These are phyloP conservation scores for Parastagonospora avenae DNA, from an alignment of 2,329 filamentous ascomycete species.

Conservation along the genomic window DNA sequence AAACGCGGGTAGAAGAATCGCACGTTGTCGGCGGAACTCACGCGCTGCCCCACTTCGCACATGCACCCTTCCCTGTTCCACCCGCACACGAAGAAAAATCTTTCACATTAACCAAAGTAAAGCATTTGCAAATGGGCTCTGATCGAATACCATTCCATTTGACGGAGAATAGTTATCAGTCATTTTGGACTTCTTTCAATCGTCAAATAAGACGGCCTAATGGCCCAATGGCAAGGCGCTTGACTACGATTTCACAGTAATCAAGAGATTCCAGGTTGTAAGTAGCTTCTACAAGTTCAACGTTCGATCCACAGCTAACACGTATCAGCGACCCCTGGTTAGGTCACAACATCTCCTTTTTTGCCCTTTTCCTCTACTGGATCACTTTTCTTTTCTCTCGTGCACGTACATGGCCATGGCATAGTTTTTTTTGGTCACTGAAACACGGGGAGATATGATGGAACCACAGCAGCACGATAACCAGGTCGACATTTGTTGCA, in stretches of 20 bases:
- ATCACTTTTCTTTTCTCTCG: too few species aligned
- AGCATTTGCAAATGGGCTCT: not conserved
- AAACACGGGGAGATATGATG: too few species aligned
- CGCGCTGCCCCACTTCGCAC: too few species aligned
- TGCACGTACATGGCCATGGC: too few species aligned
- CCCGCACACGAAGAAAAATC: not conserved
- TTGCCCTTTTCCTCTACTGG: slow-evolving; percentile 1
- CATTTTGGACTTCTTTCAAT: not conserved
- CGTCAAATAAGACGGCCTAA: slow-evolving; percentile 19
- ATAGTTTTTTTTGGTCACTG: too few species aligned
- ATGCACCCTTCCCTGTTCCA: too few species aligned
- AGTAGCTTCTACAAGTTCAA: not conserved
- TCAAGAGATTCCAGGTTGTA: slow-evolving; percentile 40
- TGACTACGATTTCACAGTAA: slow-evolving; percentile 54
- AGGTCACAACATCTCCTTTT: slow-evolving; percentile 13
- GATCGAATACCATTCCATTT: not conserved
- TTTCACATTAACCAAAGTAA: not conserved
- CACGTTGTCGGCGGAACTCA: not conserved
- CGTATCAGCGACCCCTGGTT: slow-evolving; percentile 19
- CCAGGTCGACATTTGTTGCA: too few species aligned
- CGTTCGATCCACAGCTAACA: slow-evolving; percentile 12
- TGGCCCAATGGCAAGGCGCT: slow-evolving; percentile 64
- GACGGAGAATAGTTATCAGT: not conserved
- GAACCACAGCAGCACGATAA: too few species aligned
- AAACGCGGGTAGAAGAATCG: not conserved